Evolutionary conservation across 495 filamentous ascomycete genomes (phyloP).

Genomic region (Bacidia gigantensis): DNA sequence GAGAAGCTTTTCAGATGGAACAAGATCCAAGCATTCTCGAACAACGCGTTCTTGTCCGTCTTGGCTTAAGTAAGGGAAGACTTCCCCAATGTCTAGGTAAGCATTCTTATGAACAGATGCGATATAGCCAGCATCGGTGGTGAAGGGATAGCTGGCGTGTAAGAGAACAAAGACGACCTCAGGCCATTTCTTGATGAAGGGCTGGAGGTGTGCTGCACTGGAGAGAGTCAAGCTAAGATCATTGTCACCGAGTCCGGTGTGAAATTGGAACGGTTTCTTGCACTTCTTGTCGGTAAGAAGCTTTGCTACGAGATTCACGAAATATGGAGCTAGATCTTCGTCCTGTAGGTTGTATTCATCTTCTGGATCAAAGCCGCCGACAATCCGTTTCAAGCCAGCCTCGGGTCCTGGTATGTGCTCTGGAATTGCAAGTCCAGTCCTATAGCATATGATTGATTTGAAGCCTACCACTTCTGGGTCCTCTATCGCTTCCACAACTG

Average conservation of each 20-base stretch:
- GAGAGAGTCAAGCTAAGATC: conserved; percentile 57
- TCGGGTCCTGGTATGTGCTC: conserved; percentile 15
- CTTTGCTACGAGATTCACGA: conserved; percentile 44
- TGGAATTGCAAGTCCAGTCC: conserved; percentile 54
- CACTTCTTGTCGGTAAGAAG: conserved; percentile 30
- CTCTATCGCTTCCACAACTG: conserved; percentile 38
- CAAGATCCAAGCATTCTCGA: conserved; percentile 60
- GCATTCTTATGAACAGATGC: conserved; percentile 69
- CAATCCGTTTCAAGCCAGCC: conserved; percentile 20
- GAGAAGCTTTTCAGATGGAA: conserved; percentile 61
- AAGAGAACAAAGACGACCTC: conserved; percentile 64
- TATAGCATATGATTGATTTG: conserved; percentile 76
- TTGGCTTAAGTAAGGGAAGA: conserved; percentile 64
- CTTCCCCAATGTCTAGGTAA: conserved; percentile 75
- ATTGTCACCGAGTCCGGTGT: conserved; percentile 76
- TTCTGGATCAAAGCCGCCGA: too few species aligned
- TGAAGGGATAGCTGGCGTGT: conserved; percentile 77
- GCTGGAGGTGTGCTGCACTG: conserved; percentile 66
- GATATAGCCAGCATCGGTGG: conserved; percentile 68
- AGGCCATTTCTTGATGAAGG: conserved; percentile 54
- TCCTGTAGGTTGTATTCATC: too few species aligned
- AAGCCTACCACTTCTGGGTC: conserved; percentile 67
- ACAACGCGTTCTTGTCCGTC: conserved; percentile 66
- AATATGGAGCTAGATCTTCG: conserved; percentile 47
- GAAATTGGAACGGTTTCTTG: conserved; percentile 68